Evolutionary conservation across 331 rosid species (phyloP), one percentile per base, ranked within the genome.

Genomic region (Acacia pycnantha): DNA sequence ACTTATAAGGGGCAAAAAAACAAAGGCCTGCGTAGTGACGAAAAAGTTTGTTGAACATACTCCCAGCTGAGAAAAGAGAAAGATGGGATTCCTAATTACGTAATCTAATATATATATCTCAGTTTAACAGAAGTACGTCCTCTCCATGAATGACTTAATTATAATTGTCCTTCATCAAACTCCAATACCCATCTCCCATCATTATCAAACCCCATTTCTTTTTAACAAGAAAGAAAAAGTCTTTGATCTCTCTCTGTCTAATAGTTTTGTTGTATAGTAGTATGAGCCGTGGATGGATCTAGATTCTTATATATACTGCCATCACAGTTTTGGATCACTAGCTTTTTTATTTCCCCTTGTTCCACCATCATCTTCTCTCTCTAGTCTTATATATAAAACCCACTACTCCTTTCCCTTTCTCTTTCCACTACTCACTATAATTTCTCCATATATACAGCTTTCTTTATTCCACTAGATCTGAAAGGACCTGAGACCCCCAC

Each of bases 381-480:
- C 62, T 78, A 68, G 11, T 79, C 5, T 82, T 82, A 73, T 73
- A 77, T 85, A 77, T 84, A 78, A 59, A 53, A 83, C 84, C 81
- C 31, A 76, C 88, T 76, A 76, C 88, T 76, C 48, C 70, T 79
- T 5, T 73, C 59, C 56, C 33, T 72, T 41, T 78, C 73, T 76
- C 51, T 79, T 8, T 81, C 69, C 18, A 11, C 21, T 27, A 21
- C 11, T 14, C 56, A 5, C 6, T 51, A 48, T 18, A 70, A 70
- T 74, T 74, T 79, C 35, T 70, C 74, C 40, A 37, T 37, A 6
- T 14, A 44, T 44, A 78, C 50, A 73, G 53, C 76, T 71, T 82
- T 74, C 72, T 89, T 88, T 86, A 87, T 88, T 87, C 91, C 83
- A 77, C 82, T 85, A 87, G 93, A 93, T 88, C 92, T 83, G 88